Base-by-base conservation (phyloP, 495 filamentous ascomycete species). In the Aspergillus funiculosus region DNA sequence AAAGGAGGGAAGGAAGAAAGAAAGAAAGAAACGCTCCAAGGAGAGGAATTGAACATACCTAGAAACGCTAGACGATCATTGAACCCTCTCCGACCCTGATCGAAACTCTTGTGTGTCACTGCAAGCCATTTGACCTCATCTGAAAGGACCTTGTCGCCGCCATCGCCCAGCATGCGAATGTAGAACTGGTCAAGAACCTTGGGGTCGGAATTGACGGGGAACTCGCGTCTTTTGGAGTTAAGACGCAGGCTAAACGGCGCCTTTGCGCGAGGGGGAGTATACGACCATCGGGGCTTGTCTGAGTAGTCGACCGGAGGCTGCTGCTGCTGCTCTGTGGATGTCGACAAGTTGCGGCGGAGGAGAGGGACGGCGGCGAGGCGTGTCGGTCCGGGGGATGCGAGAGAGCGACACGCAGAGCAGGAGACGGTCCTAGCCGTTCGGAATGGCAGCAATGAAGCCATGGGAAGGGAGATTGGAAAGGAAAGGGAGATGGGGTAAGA, bases 41-140 rank as follows among this genome's bases (percentile, higher is more conserved):
- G 22, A 13, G 15, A 17, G 13, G n/a, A n/a, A n/a, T n/a, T 14
- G 11, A 27, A n/a, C 29, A 56, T 78, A 94, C 92, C 92, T 27
- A 95, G 71, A 51, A 85, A 89, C n/a, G 85, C 84, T 63, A 99
- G 73, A 46, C 89, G 80, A 49, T 95, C 90, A 63, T 97, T 99
- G 70, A 86, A 95, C 8, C 89, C 89, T 70, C 89, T 81, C 58
- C 88, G 74, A 37, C 89, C 92, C 55, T 96, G 88, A 67, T 97
- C 92, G 63, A 95, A 97, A 66, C 88, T 95, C 80, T 96, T 96
- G 65, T 99, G 92, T 28, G 92, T 99, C 46, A 99, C 78, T 8
- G 91, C 90, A 53, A 96, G 75, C 92, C 91, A 99, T 67, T 96
- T 95, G 53, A 91, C 72, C 67, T 97, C 89, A 2, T 95, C 89